Base-by-base conservation (phyloP, 1,284 basidiomycete genomes). In the Tranzscheliella williamsii region DNA sequence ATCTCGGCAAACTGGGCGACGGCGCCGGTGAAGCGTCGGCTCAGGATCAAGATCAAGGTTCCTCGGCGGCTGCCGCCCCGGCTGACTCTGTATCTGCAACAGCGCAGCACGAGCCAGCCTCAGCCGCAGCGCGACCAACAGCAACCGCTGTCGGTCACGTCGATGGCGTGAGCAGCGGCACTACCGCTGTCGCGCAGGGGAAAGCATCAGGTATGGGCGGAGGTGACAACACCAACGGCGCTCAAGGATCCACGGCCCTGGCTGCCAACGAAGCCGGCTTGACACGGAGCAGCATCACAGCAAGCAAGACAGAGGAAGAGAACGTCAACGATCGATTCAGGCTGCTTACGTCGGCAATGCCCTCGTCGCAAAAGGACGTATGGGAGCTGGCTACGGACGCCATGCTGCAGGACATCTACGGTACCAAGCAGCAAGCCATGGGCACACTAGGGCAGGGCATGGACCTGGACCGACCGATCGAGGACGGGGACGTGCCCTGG, bases 381-480 rank as follows among this genome's bases (percentile, higher is more conserved):
- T 57, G 54, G 60, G 60, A 57, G 46, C 39, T 57, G 20, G 60
- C 50, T 23, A 63, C 60, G 29, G 60, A 63, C 24, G 43, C 60
- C 29, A 53, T 63, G 54, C 54, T 63, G 22, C 49, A 51, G 34
- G 54, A 63, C 32, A 53, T 63, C 23, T 57, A 63, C 38, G 45
- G 33, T 9, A 18, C 8, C 6, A 5, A 26, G 24, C 13, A 7
- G 23, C n/a, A 9, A 17, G 17, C 31, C 7, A 32, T 6, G 15
- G 26, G n/a, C 31, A 32, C 31, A 16, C 13, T 12, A 13, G 34
- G 17, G 13, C 17, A n/a, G 24, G 3, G 5, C 4, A 22, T 18
- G 17, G 24, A 21, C 38, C 30, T 17, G 17, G 13, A 22, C 11
- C 11, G 11, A 9, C 32, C 12, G 8, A 20, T 34, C 8, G 9